Evolutionary conservation across 2,329 filamentous ascomycete species (phyloP), one percentile per base, ranked within the genome.

Genomic region (Neofusicoccum cordaticola): DNA sequence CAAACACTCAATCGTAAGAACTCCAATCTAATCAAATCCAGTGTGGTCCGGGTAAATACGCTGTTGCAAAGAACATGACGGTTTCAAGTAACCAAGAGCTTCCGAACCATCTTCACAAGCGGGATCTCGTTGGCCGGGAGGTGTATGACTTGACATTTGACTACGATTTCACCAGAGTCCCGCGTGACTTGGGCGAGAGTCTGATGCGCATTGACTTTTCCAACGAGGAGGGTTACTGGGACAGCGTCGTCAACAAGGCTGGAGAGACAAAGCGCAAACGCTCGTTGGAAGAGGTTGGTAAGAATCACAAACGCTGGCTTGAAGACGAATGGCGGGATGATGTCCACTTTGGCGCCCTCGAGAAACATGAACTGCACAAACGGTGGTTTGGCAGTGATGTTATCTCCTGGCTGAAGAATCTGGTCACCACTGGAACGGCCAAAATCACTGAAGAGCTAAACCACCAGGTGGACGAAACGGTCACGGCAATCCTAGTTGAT

Each of bases 21-120:
- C 15, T 9, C 1, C 1, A 6, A 17, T 15, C 42, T 45, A 17
- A 45, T 17, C n/a, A 45, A n/a, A 15, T 45, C 8, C 2, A 45
- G 11, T 81, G 77, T 65, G 78, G 79, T 0, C 73, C 75, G 0
- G 78, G 76, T 5, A 72, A 69, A 27, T 81, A 81, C 58, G 79
- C 79, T 9, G 73, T 81, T 0, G 78, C 74, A 5, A 72, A 74
- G 47, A 53, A 58, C 17, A 68, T 81, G 67, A 65, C 44, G 52
- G 67, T 66, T 3, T 56, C 68, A 4, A 34, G 66, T 11, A 68
- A 72, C 65, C 67, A 74, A 58, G 65, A 51, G 2, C 45, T 76
- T 6, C 70, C 72, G 1, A 56, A 35, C 3, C 70, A 71, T 53
- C 67, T 75, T 3, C 7, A 1, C 27, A 58, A 66, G 27, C 57